Base-by-base conservation (phyloP, 2,329 filamentous ascomycete genomes). In the Grosmannia huntii region DNA sequence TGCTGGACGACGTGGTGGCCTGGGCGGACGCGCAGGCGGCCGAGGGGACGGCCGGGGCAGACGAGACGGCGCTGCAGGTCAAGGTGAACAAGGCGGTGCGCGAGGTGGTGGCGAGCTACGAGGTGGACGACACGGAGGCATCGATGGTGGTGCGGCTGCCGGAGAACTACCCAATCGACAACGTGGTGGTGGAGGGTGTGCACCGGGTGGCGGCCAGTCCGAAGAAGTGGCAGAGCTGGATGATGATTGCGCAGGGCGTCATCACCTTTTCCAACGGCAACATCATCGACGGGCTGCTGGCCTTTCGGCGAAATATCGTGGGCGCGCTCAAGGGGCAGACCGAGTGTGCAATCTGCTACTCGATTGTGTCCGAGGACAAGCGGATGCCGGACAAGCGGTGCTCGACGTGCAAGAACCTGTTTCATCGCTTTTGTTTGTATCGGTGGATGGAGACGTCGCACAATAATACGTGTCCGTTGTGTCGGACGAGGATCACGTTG, bases 391-490 rank as follows among this genome's bases (percentile, higher is more conserved):
- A 94, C 70, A 97, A 97, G 78, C 79, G 83, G 57, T 99, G 94
- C 70, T 78, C 81, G 53, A 97, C 92, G 1, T 99, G 94, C 78
- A 92, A 90, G 76, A 92, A 99, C 72, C 75, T 88, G 57, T 99
- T 97, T 76, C 94, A 99, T 72, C 81, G 86, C 1, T 82, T 82
- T 2, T 99, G 94, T 73, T 72, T 99, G 72, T 96, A 90, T 75
- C 91, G 92, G 73, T 99, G 94, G 94, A 97, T 99, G 76, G 88
- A 89, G 77, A 92, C 81, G 65, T 96, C 90, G 69, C 95, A 89
- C 71, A 86, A 89, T 67, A 94, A 88, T 66, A 92, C 87, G 54
- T 99, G 94, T 71, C 94, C 94, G 53, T 75, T 99, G 63, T 99
- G 94, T 72, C 80, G 94, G 65, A 96, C 95, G 69, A 85, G 87